phyloP scores from a whole-genome alignment of 2,329 filamentous ascomycete genomes.

The Didymella pomorum region DNA sequence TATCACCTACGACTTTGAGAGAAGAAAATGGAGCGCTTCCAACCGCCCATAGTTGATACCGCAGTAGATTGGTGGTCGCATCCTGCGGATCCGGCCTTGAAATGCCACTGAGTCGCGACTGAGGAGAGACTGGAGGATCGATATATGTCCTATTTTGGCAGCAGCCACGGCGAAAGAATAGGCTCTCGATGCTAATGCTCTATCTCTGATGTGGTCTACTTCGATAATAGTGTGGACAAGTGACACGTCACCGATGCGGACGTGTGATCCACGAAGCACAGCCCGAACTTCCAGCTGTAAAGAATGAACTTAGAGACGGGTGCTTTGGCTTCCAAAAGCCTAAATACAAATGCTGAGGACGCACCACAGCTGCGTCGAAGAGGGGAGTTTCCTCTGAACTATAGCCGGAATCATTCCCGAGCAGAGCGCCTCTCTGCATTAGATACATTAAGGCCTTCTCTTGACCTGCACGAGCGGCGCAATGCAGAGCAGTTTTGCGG shows the following conservation, averaged over 20 bases:
- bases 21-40: not conserved
- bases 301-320: not conserved
- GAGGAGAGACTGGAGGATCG: not conserved
- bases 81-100: no score
- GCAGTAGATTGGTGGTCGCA: not conserved
- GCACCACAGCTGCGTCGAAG: conserved; percentile 2
- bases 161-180: not conserved
- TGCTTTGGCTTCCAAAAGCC: not conserved
- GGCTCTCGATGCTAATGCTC: not conserved
- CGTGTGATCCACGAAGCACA: not conserved
- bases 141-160: not conserved
- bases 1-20: not conserved
- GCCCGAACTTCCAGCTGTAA: no score
- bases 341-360: not conserved
- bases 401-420: not conserved
- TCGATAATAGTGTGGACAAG: not conserved
- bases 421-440: conserved; percentile 3
- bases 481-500: conserved; percentile 22
- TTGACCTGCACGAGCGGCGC: conserved; percentile 22
- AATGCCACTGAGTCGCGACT: not conserved
- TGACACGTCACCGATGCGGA: not conserved
- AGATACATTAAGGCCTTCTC: not conserved
- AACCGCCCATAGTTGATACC: not conserved
- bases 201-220: no score
- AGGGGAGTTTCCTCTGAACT: conserved; percentile 8